Percentiles rank a stretch among this genome's conserved stretches.
Evolutionary conservation across 371 early-diverging fungal genomes (phyloP).

Genomic region (Saksenaea oblongispora): DNA sequence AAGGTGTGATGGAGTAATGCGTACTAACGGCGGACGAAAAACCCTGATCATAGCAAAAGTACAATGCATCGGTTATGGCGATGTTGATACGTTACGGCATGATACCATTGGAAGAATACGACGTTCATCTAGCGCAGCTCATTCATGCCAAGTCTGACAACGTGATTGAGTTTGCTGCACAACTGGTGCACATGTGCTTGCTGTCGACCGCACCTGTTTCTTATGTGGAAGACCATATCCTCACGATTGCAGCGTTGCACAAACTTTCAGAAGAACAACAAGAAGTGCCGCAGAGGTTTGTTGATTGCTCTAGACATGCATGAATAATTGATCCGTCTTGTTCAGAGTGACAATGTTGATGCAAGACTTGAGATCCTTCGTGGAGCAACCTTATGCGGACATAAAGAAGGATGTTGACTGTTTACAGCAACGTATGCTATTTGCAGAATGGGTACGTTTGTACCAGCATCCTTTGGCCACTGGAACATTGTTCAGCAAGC

Average conservation of each 20-base stretch:
- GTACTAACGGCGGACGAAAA: neutral
- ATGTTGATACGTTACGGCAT: slow-evolving; percentile 77
- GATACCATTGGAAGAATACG: slow-evolving; percentile 79
- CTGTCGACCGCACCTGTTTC: slow-evolving; percentile 59
- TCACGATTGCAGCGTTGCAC: slow-evolving; percentile 68
- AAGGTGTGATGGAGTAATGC: neutral
- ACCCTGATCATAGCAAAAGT: slow-evolving; percentile 59
- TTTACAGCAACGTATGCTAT: slow-evolving; percentile 67
- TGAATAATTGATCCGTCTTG: slow-evolving; percentile 1
- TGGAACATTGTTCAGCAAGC: slow-evolving; percentile 62
- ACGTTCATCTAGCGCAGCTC: slow-evolving; percentile 82
- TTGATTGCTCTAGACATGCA: neutral
- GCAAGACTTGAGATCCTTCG: slow-evolving; percentile 14
- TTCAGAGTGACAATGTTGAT: slow-evolving; percentile 29
- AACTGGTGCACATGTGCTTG: slow-evolving; percentile 71
- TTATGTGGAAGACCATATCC: slow-evolving; percentile 71
- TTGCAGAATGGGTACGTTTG: slow-evolving; percentile 90
- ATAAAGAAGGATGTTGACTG: slow-evolving; percentile 47
- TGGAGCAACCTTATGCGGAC: slow-evolving; percentile 35
- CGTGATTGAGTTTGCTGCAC: slow-evolving; percentile 75
- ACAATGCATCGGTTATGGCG: slow-evolving; percentile 76
- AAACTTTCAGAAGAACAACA: slow-evolving; percentile 55
- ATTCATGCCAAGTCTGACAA: slow-evolving; percentile 71
- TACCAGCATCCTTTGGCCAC: slow-evolving; percentile 79
- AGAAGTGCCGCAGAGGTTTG: slow-evolving; percentile 57